These are phyloP conservation scores for Pelargonium australe DNA, from an alignment of 441 rosid species.

Conservation along the genomic window DNA sequence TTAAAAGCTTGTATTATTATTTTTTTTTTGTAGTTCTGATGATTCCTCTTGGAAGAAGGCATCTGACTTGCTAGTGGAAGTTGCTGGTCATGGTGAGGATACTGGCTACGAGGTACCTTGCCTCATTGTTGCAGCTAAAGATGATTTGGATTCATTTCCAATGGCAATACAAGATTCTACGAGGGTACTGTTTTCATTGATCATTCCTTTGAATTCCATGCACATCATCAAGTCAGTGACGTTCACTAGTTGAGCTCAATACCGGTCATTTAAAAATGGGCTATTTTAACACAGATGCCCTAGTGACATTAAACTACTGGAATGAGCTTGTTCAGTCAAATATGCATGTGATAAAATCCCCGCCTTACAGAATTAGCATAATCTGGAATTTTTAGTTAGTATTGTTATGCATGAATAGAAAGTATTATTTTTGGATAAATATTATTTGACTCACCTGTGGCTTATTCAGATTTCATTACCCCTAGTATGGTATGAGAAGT, in stretches of 20 bases:
- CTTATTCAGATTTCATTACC: neutral
- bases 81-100: conserved; percentile 55
- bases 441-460: neutral
- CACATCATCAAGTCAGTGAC: too few relatives aligned
- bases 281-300: neutral
- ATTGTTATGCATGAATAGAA: neutral
- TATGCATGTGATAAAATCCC: neutral
- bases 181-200: conserved; percentile 30
- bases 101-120: conserved; percentile 55
- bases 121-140: conserved; percentile 62
- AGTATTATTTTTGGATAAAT: neutral
- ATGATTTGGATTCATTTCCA: conserved; percentile 55
- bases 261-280: neutral
- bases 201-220: neutral
- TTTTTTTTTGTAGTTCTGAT: conserved; percentile 48
- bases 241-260: too few relatives aligned
- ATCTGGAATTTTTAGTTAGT: neutral
- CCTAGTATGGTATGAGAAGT: neutral
- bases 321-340: neutral
- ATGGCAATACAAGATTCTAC: conserved; percentile 58
- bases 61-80: conserved; percentile 54
- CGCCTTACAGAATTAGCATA: neutral
- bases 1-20: neutral
- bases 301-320: neutral
- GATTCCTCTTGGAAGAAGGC: conserved; percentile 64